Base-by-base conservation (phyloP, 306 rosid species). In the Malus asiatica region DNA sequence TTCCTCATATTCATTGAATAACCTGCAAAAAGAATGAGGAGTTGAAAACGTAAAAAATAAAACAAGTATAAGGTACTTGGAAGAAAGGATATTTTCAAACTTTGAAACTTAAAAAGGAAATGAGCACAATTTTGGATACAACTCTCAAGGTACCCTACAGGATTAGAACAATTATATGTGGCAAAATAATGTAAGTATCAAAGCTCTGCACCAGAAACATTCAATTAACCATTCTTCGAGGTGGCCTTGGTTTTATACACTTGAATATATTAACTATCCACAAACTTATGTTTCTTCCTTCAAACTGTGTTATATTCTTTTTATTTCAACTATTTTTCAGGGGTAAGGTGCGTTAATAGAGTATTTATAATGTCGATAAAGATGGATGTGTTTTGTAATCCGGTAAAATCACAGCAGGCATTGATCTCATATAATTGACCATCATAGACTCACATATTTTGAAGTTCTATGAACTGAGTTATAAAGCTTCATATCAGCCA, bases 1-100 rank as follows among this genome's bases (percentile, higher is more conserved):
- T 42, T 92, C 99, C 78, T 85, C 92, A 75, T 88, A 90, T 72
- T 86, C 88, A 48, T 88, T 92, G 80, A 95, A 95, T 77, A 90
- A 72, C 86, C 99, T 95, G 90, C 62, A 76, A 65, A 40, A 69
- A 57, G 65, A 55, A 0, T 0, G 11, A n/a, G n/a, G 16, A 58
- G 3, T 23, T 59, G 2, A 20, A 55, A 32, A 67, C 13, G 59
- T 22, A n/a, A 58, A 66, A 48, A 5, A 22, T 30, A 1, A 40
- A 25, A 20, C 32, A 7, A 63, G 40, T n/a, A 75, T 16, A 30
- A n/a, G 20, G 11, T 10, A 16, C 13, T 20, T 20, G 1, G 15
- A 52, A 25, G 45, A 53, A 53, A 25, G 14, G 1, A 14, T 11
- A 52, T 52, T 46, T 44, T 67, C 4, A 15, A 22, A 33, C 0